Percentiles rank a stretch among this genome's conserved stretches.
Conservation (phyloP, 2,329 filamentous ascomycete genomes). For the Emergomyces orientalis region DNA sequence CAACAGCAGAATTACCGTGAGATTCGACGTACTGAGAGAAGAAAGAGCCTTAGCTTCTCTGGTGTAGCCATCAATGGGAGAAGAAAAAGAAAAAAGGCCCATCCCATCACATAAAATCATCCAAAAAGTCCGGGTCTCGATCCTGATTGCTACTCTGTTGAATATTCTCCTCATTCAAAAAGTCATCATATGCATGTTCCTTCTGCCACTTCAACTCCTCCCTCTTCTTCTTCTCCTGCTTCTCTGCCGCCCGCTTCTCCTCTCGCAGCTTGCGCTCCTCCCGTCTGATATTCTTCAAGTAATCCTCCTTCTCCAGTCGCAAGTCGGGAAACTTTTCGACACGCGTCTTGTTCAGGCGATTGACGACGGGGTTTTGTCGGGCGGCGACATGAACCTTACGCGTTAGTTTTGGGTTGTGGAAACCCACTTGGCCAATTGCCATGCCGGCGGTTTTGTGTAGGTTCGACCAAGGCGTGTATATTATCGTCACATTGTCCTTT, state of each 20-base stretch:
- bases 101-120: conserved; percentile 74
- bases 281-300: conserved; percentile 60
- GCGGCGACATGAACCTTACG: conserved; percentile 69
- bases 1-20: not conserved
- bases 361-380: conserved; percentile 84
- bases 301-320: conserved; percentile 69
- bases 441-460: conserved; percentile 92
- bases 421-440: conserved; percentile 89
- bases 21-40: not conserved
- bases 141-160: conserved; percentile 75
- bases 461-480: conserved; percentile 97
- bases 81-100: not conserved
- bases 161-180: conserved; percentile 77
- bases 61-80: not conserved
- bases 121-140: conserved; percentile 60
- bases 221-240: conserved; percentile 55
- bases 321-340: conserved; percentile 82
- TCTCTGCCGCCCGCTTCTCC: conserved; percentile 33
- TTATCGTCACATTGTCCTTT: conserved; percentile 92
- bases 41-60: not conserved
- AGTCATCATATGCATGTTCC: conserved; percentile 93
- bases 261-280: conserved; percentile 46
- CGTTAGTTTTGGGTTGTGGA: conserved; percentile 78
- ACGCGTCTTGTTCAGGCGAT: conserved; percentile 96
- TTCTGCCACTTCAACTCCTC: conserved; percentile 89